Evolutionary conservation across 139 green algal genomes (phyloP).

Genomic region (Coelastrella sp.): DNA sequence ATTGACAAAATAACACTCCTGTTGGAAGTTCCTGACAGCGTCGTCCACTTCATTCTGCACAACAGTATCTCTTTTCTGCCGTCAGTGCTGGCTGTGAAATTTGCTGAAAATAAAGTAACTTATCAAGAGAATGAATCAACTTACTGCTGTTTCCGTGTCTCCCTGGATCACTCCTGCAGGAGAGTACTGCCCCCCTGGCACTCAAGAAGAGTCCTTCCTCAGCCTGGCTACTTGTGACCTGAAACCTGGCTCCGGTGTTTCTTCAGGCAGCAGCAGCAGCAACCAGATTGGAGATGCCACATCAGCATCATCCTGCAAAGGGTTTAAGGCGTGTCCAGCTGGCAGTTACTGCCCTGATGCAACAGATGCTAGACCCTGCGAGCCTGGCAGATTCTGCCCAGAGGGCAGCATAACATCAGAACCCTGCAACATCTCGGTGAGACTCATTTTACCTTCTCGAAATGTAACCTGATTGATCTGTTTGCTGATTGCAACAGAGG

Average conservation of each 20-base stretch:
- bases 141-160: no score
- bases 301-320: not conserved
- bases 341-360: conserved; percentile 15
- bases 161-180: not conserved
- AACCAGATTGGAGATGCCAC: not conserved
- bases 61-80: no score
- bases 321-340: not conserved
- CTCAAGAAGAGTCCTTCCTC: conserved; percentile 9
- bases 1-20: no score
- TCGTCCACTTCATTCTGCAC: no score
- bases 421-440: conserved; percentile 18
- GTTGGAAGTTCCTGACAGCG: no score
- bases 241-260: not conserved
- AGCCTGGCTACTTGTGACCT: conserved; percentile 1
- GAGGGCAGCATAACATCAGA: not conserved
- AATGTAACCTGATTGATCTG: no score
- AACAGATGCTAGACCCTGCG: not conserved
- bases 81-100: no score
- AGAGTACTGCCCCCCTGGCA: conserved; percentile 16
- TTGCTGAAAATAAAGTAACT: no score
- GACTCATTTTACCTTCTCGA: not conserved
- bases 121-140: no score
- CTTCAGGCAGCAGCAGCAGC: not conserved
- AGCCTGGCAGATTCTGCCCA: not conserved
- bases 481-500: no score